Evolutionary conservation across 2,329 filamentous ascomycete species (phyloP), one percentile per base, ranked within the genome.

Genomic region (Cladosporium sp.): DNA sequence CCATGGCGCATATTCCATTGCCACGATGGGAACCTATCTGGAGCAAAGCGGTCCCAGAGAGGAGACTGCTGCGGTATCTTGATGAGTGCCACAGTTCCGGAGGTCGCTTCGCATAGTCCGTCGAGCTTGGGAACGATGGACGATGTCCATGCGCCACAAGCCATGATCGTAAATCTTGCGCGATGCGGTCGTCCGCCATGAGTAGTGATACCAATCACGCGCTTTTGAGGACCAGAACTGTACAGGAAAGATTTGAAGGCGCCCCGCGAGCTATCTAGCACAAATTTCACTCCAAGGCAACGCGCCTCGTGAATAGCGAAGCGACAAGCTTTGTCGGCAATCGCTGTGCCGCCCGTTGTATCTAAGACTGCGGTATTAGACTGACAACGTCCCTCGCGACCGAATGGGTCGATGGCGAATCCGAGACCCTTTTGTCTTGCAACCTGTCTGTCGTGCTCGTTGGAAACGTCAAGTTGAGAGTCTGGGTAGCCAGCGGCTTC

Each of bases 261-360:
- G 22, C 20, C 17, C 25, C 14, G 55, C 54, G 8, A 60, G 17
- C 12, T 22, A 30, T 22, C 58, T 38, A 30, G 55, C 28, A 30
- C 28, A 9, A 30, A 30, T 30, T 9, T 30, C 28, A 30, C 28
- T 9, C 28, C 28, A 30, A 30, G 28, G 28, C 28, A 30, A 9
- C 28, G 28, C 9, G 28, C 28, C 9, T 30, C 28, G 37, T 59
- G 39, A 1, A 59, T 36, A 3, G 60, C 60, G 19, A 61, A 59
- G n/a, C 50, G 42, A 38, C 60, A 61, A 42, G 60, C 60, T 38
- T 52, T 55, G 34, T 51, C 51, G 6, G 60, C 60, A 8, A 61
- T n/a, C 8, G 56, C 60, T 6, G 51, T 55, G 15, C 60, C 60
- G 20, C 50, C 60, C 2, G 60, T 61, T 4, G 56, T 59, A 30